Percentiles rank a stretch among this genome's conserved stretches.
Conservation (phyloP, 768 basidiomycete species). For the Collybia nuda region DNA sequence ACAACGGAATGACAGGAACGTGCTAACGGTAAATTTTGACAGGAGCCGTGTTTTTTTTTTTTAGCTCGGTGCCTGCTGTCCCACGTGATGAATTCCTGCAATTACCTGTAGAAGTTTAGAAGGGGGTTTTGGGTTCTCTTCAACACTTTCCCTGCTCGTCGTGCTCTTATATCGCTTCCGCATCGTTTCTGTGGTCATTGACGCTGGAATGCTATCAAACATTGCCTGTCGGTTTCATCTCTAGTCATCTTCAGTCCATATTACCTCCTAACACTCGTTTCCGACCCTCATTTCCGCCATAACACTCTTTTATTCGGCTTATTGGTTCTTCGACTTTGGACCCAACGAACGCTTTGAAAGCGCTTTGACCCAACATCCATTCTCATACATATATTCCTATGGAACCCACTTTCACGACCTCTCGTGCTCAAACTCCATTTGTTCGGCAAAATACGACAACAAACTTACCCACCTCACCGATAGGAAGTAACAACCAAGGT, state of each 20-base stretch:
- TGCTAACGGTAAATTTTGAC: neutral
- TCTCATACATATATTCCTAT: slow-evolving; percentile 16
- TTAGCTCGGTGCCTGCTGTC: no score
- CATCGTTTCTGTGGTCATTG: no score
- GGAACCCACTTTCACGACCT: slow-evolving; percentile 33
- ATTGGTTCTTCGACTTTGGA: neutral
- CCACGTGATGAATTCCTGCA: neutral
- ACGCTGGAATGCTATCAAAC: no score
- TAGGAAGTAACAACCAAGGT: slow-evolving; percentile 6
- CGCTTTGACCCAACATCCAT: slow-evolving; percentile 5
- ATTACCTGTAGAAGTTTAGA: no score
- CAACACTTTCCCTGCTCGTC: no score
- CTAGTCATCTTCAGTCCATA: neutral
- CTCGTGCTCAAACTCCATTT: slow-evolving; percentile 19
- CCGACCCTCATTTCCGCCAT: neutral
- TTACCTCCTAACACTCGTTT: neutral
- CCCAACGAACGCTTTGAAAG: slow-evolving; percentile 9
- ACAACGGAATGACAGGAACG: no score
- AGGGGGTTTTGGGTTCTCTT: no score
- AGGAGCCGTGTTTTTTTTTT: no score
- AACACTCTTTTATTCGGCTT: neutral
- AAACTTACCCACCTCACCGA: slow-evolving; percentile 10
- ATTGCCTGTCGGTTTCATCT: neutral
- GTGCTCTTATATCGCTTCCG: no score
- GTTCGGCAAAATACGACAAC: slow-evolving; percentile 18